Conservation (phyloP, 1,284 basidiomycete species). For the Boletus sp. region DNA sequence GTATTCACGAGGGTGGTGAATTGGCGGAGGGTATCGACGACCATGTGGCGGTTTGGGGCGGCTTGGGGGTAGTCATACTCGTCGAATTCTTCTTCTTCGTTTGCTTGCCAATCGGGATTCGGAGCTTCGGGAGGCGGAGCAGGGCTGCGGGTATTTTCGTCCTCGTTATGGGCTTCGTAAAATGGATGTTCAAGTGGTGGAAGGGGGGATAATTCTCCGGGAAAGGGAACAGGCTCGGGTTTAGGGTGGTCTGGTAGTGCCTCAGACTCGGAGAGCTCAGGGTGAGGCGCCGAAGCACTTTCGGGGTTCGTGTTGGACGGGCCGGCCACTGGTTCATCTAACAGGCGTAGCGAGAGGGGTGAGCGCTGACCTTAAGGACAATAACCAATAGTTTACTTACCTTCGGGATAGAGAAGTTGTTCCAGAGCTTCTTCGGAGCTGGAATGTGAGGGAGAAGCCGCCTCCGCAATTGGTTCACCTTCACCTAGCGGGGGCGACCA, state of each 20-base stretch:
- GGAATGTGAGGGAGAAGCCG: not conserved
- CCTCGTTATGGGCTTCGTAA: not conserved
- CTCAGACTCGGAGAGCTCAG: not conserved
- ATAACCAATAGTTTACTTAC: constrained; percentile 7
- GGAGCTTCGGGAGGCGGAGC: not conserved
- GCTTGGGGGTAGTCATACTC: constrained; percentile 11
- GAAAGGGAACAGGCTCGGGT: not conserved
- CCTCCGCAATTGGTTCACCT: not conserved
- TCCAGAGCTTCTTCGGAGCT: constrained; percentile 17
- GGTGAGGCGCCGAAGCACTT: not conserved
- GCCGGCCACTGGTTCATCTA: constrained; percentile 13
- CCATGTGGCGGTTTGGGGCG: constrained; percentile 25
- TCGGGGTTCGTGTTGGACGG: not conserved
- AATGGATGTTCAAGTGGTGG: not conserved
- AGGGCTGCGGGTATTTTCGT: not conserved
- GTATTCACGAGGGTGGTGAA: constrained; percentile 25
- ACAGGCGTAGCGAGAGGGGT: not conserved
- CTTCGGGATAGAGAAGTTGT: constrained; percentile 16
- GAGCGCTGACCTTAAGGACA: not conserved
- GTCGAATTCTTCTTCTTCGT: not conserved
- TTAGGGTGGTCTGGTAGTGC: not conserved
- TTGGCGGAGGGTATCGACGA: constrained; percentile 30
- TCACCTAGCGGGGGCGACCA: not conserved
- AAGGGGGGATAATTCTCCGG: not conserved
- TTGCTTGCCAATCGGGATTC: not conserved